Percentiles rank a stretch among this genome's conserved stretches.
These are phyloP conservation scores for Monosporascus sp. DNA, from an alignment of 2,329 filamentous ascomycete species.

Conservation along the genomic window DNA sequence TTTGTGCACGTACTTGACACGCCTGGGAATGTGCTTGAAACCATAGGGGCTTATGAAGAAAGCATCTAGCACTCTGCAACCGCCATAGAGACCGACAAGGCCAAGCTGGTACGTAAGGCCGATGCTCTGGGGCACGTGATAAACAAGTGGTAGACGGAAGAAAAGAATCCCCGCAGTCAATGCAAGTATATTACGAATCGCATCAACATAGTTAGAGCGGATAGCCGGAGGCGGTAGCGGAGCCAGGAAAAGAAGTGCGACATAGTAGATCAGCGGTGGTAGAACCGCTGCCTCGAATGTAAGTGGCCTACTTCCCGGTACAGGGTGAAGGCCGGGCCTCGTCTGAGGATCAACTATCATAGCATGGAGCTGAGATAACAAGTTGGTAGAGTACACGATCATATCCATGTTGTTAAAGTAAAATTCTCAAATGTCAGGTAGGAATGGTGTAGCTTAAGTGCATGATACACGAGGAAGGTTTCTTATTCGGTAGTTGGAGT, in stretches of 20 bases:
- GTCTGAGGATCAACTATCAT: constrained; percentile 25
- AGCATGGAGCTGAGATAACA: constrained; percentile 4
- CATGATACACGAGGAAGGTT: no score
- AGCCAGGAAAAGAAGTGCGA: constrained; percentile 34
- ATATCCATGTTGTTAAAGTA: neutral
- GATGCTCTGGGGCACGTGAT: constrained; percentile 37
- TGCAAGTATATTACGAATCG: constrained; percentile 32
- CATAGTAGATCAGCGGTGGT: constrained; percentile 35
- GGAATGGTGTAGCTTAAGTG: neutral
- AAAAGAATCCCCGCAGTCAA: constrained; percentile 31
- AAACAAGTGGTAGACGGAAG: constrained; percentile 34
- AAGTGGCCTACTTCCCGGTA: constrained; percentile 33
- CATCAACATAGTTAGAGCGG: constrained; percentile 20
- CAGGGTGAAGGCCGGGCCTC: constrained; percentile 32
- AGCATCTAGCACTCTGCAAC: constrained; percentile 33
- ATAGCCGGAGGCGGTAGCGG: constrained; percentile 31
- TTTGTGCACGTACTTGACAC: constrained; percentile 35
- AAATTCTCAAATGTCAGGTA: neutral
- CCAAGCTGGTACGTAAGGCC: constrained; percentile 39
- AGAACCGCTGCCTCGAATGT: constrained; percentile 31
- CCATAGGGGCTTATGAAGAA: constrained; percentile 37
- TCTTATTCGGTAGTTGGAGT: no score
- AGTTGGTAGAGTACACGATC: neutral
- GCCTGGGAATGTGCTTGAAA: constrained; percentile 32
- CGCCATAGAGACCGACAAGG: constrained; percentile 36